Evolutionary conservation across 2,329 filamentous ascomycete species (phyloP), one percentile per base, ranked within the genome.

Genomic region (Cordyceps tenuipes): DNA sequence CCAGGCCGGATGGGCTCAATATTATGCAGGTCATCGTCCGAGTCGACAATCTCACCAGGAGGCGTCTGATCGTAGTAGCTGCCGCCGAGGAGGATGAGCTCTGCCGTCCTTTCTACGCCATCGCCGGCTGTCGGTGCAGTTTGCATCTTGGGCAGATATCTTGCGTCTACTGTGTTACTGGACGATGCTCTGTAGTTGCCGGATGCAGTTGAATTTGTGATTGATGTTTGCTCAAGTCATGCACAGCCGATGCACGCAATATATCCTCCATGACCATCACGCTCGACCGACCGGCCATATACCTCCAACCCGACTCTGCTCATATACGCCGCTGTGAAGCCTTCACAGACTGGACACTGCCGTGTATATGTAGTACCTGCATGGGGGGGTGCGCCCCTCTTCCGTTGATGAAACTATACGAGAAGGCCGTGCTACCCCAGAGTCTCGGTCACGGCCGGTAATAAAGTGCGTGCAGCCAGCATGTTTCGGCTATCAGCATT

Each of bases 41-140:
- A 51, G n/a, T 71, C 69, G 8, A 64, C 67, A 31, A 67, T 59
- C 59, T 73, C 71, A 53, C 68, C 66, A 0, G 70, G 68, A 17
- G 71, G 71, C n/a, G 71, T 73, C 31, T 70, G 66, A 47, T 73
- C 69, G 63, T 73, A 72, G 59, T 71, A 71, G 39, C 9, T n/a
- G 29, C 41, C n/a, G 31, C 44, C 60, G 12, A 26, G 19, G 5
- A 9, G 10, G 2, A 10, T 0, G 29, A 29, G 29, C 21, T 23
- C 55, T 9, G 46, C 15, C 1, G 55, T 10, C 9, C 44, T 26
- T 1, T n/a, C 54, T 36, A 36, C 17, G 29, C 3, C 13, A 12
- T 39, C 2, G 12, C 5, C 26, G n/a, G 5, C 36, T n/a, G 5
- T 23, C 1, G 54, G 8, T 19, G 29, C 29, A 19, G 19, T 48